phyloP scores from a whole-genome alignment of 1,139 yeast genomes.

The Magnusiomyces tetraspermus region DNA sequence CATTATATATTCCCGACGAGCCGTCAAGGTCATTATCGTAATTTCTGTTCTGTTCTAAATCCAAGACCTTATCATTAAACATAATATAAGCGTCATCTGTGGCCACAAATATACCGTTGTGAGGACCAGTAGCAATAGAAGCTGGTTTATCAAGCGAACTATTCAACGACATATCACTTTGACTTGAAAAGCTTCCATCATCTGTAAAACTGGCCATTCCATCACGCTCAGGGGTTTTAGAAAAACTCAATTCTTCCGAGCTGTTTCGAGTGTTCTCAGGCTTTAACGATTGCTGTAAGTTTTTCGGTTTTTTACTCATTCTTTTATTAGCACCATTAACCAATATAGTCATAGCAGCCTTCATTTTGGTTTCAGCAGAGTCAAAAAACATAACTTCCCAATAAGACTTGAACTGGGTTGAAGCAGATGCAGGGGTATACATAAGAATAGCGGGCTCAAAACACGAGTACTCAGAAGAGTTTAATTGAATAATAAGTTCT shows the following conservation, averaged over 20 bases:
- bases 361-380: neutral
- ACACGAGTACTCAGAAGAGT: constrained; percentile 17
- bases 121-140: neutral
- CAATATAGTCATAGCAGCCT: neutral
- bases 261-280: too few species aligned
- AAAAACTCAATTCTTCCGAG: too few species aligned
- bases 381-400: constrained; percentile 8
- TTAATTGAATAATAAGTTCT: constrained; percentile 49
- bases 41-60: too few species aligned
- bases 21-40: too few species aligned
- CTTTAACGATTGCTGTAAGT: too few species aligned
- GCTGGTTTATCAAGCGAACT: too few species aligned
- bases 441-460: constrained; percentile 6
- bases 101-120: neutral
- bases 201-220: too few species aligned
- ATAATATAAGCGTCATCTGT: constrained; percentile 3
- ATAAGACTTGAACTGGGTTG: neutral
- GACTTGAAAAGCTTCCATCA: too few species aligned
- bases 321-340: neutral
- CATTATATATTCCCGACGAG: too few species aligned
- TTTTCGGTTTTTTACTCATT: neutral
- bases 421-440: neutral
- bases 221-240: too few species aligned
- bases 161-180: too few species aligned
- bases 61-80: constrained; percentile 1